Evolutionary conservation across 1,139 yeast species (phyloP).

Genomic region (Debaryomyces singareniensis): DNA sequence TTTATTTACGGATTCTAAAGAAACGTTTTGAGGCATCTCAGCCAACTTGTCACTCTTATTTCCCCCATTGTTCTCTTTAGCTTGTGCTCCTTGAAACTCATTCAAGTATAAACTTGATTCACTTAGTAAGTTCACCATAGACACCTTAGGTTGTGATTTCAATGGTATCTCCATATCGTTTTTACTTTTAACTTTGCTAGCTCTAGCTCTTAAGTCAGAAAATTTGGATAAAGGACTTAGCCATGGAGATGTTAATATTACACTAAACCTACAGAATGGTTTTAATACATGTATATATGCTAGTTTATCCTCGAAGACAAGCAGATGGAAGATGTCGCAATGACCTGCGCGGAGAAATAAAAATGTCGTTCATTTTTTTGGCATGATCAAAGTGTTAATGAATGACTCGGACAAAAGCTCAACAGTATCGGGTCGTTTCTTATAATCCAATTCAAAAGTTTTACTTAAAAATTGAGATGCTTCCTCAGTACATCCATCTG

Average conservation of each 20-base stretch:
- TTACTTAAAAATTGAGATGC: conserved; percentile 60
- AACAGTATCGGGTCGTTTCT: conserved; percentile 66
- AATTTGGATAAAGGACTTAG: too few relatives aligned
- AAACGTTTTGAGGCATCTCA: not conserved
- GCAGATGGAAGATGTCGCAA: too few relatives aligned
- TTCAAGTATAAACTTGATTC: conserved; percentile 16
- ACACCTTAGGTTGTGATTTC: conserved; percentile 38
- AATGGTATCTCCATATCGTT: conserved; percentile 36
- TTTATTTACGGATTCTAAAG: conserved; percentile 2
- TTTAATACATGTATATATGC: too few relatives aligned
- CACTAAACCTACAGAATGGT: too few relatives aligned
- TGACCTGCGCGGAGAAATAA: conserved; percentile 1
- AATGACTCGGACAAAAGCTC: conserved; percentile 62
- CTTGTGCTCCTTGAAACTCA: conserved; percentile 4
- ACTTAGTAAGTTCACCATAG: conserved; percentile 28
- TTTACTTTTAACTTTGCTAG: too few relatives aligned
- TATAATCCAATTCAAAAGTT: conserved; percentile 72
- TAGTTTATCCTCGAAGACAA: not conserved
- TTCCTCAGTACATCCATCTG: conserved; percentile 66
- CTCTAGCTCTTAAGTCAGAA: too few relatives aligned
- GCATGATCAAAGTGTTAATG: conserved; percentile 44
- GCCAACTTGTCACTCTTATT: not conserved
- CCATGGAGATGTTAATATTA: too few relatives aligned
- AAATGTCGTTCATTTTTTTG: conserved; percentile 18
- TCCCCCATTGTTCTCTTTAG: not conserved